Conservation (phyloP, 2,329 filamentous ascomycete genomes). For the Calonectria crousiana region DNA sequence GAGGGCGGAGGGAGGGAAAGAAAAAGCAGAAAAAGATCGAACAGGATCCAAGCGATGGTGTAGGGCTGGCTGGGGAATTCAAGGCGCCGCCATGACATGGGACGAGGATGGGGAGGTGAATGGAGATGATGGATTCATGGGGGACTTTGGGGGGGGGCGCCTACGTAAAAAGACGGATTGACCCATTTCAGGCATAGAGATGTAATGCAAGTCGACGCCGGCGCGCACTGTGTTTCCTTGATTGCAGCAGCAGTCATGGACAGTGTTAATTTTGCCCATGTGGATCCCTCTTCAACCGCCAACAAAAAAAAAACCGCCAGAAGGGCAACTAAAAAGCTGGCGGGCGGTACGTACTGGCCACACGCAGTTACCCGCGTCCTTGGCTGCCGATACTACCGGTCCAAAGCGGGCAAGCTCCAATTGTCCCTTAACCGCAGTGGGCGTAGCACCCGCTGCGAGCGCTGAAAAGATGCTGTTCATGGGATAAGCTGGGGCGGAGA, state of each 20-base stretch:
- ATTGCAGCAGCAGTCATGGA: background rate
- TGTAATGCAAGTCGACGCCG: background rate
- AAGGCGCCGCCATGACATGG: constrained; percentile 33
- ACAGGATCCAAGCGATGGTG: constrained; percentile 21
- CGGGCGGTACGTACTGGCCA: constrained; percentile 16
- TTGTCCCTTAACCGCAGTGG: background rate
- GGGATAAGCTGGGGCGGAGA: background rate
- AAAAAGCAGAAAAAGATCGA: constrained; percentile 21
- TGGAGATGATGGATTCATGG: constrained; percentile 28
- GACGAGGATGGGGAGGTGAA: constrained; percentile 26
- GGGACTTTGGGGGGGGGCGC: background rate
- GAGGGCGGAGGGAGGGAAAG: constrained; percentile 1
- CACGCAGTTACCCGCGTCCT: constrained; percentile 11
- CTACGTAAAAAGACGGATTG: background rate
- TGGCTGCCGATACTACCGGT: constrained; percentile 14
- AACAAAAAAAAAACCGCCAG: constrained; percentile 17
- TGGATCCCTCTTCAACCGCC: background rate
- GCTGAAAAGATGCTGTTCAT: constrained; percentile 11
- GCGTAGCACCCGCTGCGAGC: constrained; percentile 16
- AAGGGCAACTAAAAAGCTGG: constrained; percentile 1
- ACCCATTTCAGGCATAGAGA: background rate
- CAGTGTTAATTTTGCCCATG: background rate
- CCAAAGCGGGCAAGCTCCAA: background rate
- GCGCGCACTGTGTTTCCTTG: constrained; percentile 9
- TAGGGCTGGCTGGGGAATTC: constrained; percentile 31